Conservation (phyloP, 805 yeast species). For the Ogataea ramenticola region DNA sequence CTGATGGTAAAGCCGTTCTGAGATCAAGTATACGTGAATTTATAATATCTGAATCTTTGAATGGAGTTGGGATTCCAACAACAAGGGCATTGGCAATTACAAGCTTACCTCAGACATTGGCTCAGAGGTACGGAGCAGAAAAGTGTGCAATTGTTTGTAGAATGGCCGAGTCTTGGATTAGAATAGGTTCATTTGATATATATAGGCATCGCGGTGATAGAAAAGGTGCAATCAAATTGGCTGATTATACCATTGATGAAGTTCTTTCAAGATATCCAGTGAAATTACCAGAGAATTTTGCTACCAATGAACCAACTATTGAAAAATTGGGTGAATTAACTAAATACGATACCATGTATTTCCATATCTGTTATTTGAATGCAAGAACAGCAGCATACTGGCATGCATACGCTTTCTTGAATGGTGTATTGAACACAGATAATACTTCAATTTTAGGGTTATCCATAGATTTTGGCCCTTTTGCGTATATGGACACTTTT, state of each 20-base stretch:
- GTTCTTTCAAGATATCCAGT: constrained; percentile 37
- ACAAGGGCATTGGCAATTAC: constrained; percentile 77
- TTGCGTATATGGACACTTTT: constrained; percentile 80
- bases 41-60: constrained; percentile 71
- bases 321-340: constrained; percentile 32
- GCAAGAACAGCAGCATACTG: constrained; percentile 75
- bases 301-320: constrained; percentile 24
- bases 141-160: constrained; percentile 81
- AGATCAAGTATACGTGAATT: constrained; percentile 87
- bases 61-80: constrained; percentile 79
- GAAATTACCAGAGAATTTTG: constrained; percentile 21
- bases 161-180: constrained; percentile 79
- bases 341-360: constrained; percentile 62
- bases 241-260: constrained; percentile 67
- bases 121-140: constrained; percentile 66
- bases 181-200: constrained; percentile 84
- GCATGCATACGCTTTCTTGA: constrained; percentile 89
- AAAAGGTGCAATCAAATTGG: constrained; percentile 48
- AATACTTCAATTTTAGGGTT: constrained; percentile 87
- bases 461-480: constrained; percentile 92
- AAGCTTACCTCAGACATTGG: constrained; percentile 65
- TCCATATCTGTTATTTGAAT: constrained; percentile 65
- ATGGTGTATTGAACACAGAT: constrained; percentile 93
- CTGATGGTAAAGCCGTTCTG: constrained; percentile 92
- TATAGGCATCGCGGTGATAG: constrained; percentile 70